Percentiles rank a stretch among this genome's conserved stretches.
These are phyloP conservation scores for Aspergillus sp. DNA, from an alignment of 2,329 filamentous ascomycete species.

Conservation along the genomic window DNA sequence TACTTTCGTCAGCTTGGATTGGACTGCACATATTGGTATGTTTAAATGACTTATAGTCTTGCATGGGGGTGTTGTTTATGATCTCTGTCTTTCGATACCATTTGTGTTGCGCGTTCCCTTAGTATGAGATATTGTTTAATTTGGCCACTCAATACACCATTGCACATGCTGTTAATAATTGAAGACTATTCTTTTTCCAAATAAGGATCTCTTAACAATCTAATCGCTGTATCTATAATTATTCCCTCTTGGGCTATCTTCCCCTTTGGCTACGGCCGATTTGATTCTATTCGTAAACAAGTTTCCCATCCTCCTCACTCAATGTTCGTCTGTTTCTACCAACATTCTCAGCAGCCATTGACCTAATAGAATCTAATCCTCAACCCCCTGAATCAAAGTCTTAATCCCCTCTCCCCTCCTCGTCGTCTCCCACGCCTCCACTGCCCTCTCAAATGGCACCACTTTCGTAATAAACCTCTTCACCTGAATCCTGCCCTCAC, in stretches of 20 bases:
- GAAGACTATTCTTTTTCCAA: background rate
- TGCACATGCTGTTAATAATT: no score
- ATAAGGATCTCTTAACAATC: no score
- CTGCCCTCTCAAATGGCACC: conserved; percentile 29
- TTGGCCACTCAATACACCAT: no score
- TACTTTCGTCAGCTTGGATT: background rate
- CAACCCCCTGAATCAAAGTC: conserved; percentile 11
- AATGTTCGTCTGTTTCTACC: no score
- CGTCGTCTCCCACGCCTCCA: conserved; percentile 32
- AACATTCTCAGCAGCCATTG: no score
- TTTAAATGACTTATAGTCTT: background rate
- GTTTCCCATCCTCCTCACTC: no score
- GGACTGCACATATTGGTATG: background rate
- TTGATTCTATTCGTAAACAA: no score
- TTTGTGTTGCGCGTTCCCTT: background rate
- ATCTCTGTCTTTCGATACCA: background rate
- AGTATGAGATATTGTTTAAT: background rate
- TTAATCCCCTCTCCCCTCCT: conserved; percentile 13
- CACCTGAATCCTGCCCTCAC: conserved; percentile 24
- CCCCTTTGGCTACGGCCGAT: no score
- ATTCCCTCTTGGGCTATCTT: no score
- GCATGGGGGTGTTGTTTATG: background rate
- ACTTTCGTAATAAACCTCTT: conserved; percentile 29
- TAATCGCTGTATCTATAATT: no score
- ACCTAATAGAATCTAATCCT: background rate